Base-by-base conservation (phyloP, 805 yeast genomes). In the Komagataella kurtzmanii region DNA sequence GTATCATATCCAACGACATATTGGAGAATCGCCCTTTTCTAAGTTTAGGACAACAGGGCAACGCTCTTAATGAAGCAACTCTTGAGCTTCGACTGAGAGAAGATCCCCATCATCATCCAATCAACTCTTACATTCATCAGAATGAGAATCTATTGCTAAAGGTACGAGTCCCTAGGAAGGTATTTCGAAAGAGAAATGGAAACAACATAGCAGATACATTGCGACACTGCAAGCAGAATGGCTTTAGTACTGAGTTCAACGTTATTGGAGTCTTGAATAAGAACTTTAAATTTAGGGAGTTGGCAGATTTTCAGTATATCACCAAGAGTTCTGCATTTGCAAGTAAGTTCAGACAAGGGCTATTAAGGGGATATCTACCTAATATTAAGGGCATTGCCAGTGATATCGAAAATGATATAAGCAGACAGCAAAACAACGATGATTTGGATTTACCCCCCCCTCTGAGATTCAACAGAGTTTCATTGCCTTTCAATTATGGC, bases 291-390 rank as follows among this genome's bases (percentile, higher is more conserved):
- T 91, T 91, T 64, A 76, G 96, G 57, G 88, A 86, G 56, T 78
- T 89, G 74, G 82, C 91, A 0, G 98, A 90, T 65, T 91, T 88
- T 64, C 98, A 93, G 63, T 76, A 78, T 56, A 69, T 77, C 36
- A 77, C 88, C 10, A 75, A 74, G 49, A 74, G 77, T 57, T 82
- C 84, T 12, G 62, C 69, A 1, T 76, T 81, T 54, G 72, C 76
- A 1, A 55, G 64, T 6, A 69, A 61, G 19, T 65, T 76, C 49
- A 58, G 67, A 43, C 52, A 58, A 1, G 69, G 81, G 1, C 57
- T 81, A 3, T 68, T 68, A 45, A 54, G 63, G 0, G 76, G 79
- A 6, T 64, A 76, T 55, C 63, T 73, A 21, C 61, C 61, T 2
- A 61, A 68, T 30, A 75, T 80, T 53, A 68, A 67, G 51, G 53